These are phyloP conservation scores for Diospyros lotus DNA, from an alignment of 148 eudicot species.

Conservation along the genomic window DNA sequence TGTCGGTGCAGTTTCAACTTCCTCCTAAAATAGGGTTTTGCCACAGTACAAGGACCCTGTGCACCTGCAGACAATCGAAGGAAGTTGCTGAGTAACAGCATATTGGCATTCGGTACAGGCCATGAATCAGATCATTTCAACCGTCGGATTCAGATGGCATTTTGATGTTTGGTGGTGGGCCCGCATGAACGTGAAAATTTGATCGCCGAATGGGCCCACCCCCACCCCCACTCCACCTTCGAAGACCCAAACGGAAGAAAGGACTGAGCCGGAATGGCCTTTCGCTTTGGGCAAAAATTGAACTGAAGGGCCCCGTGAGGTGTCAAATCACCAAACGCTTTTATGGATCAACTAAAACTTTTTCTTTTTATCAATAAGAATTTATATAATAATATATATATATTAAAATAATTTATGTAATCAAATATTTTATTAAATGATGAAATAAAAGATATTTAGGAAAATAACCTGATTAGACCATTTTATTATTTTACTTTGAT, in stretches of 20 bases:
- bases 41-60: too few species aligned
- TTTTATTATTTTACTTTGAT: too few species aligned
- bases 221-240: background rate
- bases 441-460: too few species aligned
- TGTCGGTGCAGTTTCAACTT: too few species aligned
- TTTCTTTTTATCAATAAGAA: too few species aligned
- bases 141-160: background rate
- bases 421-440: too few species aligned
- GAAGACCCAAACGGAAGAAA: background rate
- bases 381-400: too few species aligned
- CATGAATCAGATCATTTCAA: background rate
- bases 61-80: too few species aligned
- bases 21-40: too few species aligned
- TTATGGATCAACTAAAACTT: slow-evolving; percentile 1
- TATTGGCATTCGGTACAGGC: background rate
- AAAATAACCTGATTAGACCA: too few species aligned
- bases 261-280: background rate
- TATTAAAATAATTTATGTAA: too few species aligned
- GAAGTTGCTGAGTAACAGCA: too few species aligned
- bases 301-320: slow-evolving; percentile 1
- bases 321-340: background rate
- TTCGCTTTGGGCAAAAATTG: background rate
- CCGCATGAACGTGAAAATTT: background rate
- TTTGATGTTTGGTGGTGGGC: background rate
- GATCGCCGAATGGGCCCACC: background rate